Evolutionary conservation across 768 basidiomycete species (phyloP).

Genomic region (Leccinum subgranulosum): DNA sequence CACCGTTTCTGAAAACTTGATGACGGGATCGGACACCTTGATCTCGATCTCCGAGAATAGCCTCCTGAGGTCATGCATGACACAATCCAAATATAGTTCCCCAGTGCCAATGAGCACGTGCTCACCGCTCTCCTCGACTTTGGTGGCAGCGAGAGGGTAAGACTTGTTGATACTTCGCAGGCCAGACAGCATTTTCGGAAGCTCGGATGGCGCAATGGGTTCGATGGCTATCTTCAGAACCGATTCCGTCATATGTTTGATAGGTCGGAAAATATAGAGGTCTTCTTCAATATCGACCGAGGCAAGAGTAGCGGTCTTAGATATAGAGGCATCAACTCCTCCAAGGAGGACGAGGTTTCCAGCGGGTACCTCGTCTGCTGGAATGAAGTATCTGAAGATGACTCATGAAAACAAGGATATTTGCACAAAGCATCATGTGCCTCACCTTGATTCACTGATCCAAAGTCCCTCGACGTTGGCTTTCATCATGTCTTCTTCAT

Average conservation of each 20-base stretch:
- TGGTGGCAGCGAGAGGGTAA: conserved; percentile 90
- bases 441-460: conserved; percentile 87
- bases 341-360: conserved; percentile 92
- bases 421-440: not conserved
- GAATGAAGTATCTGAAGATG: conserved; percentile 75
- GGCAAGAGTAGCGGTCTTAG: conserved; percentile 90
- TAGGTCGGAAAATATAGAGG: conserved; percentile 90
- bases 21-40: conserved; percentile 99
- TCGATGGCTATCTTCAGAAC: conserved; percentile 98
- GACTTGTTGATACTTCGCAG: conserved; percentile 97
- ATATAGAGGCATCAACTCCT: conserved; percentile 91
- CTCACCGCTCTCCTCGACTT: conserved; percentile 98
- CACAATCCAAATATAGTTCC: conserved; percentile 93
- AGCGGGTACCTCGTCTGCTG: conserved; percentile 82
- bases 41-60: conserved; percentile 98
- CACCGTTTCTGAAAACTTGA: conserved; percentile 97
- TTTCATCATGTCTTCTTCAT: conserved; percentile 97
- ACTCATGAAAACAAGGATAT: not conserved
- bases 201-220: conserved; percentile 94
- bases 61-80: conserved; percentile 91
- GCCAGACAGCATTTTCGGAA: conserved; percentile 98
- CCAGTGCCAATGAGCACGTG: conserved; percentile 97
- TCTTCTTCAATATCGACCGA: conserved; percentile 75
- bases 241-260: conserved; percentile 95
- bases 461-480: conserved; percentile 82